Evolutionary conservation across 129 eudicot species (phyloP), one percentile per base, ranked within the genome.

Genomic region (Pseudognaphalium luteoalbum): DNA sequence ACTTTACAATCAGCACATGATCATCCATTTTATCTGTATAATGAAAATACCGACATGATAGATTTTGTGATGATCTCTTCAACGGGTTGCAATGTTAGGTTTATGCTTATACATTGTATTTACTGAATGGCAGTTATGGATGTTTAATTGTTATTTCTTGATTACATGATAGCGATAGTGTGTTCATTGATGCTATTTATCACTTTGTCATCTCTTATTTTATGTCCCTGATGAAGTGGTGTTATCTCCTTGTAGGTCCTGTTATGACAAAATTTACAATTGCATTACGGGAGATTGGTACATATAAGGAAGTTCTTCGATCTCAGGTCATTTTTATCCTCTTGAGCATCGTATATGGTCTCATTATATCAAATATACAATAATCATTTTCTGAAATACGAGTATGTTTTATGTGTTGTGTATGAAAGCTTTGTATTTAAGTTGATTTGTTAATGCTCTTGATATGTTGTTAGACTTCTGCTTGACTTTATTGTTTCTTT

Each of bases 261-360:
- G 99, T 94, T 54, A 94, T 94, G 97, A 94, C 99, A 63, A 94
- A 94, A 79, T 94, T 94, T 80, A 94, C 99, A 34, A 94, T 94
- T 71, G 99, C 99, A 44, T 75, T 94, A 82, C 85, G 99, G 83
- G 99, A 94, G 80, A 94, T 94, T 65, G 99, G 99, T 74, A 94
- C 97, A 12, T 94, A 94, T 61, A 94, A 94, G 82, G 99, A 94
- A 87, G 99, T 94, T 68, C 99, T 94, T 86, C 91, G 99, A 64
- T 94, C 99, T 44, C 99, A 94, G 99, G 99, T 91, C 41, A 66
- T 65, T 39, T 14, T 74, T 57, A 16, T 51, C 50, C 61, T 62
- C 19, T 15, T 66, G n/a, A 67, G 42, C 80, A 54, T 19, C 35
- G 15, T 37, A 66, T 50, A 35, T 76, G 30, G 54, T 76, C 50